phyloP scores from a whole-genome alignment of 148 eudicot genomes.

The Vaccinium darrowii region DNA sequence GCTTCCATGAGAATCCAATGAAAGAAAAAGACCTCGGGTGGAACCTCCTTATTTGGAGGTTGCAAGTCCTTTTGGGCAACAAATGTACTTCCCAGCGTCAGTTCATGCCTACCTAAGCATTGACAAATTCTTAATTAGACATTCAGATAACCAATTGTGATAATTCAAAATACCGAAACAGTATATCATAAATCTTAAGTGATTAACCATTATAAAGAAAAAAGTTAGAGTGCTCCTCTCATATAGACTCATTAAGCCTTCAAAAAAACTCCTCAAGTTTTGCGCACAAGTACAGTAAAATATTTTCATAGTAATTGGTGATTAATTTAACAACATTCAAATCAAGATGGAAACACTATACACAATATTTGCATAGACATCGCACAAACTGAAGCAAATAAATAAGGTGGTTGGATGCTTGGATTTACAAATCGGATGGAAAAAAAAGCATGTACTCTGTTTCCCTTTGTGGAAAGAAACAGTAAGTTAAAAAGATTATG shows the following conservation, averaged over 20 bases:
- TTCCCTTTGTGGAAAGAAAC: neutral
- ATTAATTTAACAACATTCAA: neutral
- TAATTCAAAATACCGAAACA: neutral
- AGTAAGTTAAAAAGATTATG: neutral
- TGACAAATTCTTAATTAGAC: neutral
- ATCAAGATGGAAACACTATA: neutral
- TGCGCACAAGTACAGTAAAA: neutral
- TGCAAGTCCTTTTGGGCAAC: conserved; percentile 36
- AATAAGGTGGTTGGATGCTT: neutral
- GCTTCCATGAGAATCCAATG: neutral
- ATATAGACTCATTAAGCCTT: neutral
- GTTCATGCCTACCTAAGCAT: conserved; percentile 73
- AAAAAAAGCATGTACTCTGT: neutral
- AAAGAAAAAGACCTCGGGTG: conserved; percentile 62
- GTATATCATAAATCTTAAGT: neutral
- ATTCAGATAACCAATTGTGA: conserved; percentile 4
- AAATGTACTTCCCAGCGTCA: conserved; percentile 78
- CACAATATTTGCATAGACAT: neutral
- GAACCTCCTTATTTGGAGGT: conserved; percentile 78
- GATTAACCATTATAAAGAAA: neutral
- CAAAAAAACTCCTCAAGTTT: neutral
- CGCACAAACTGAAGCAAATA: neutral
- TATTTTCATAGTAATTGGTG: neutral
- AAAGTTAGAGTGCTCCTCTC: neutral
- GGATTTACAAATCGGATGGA: neutral